phyloP scores from a whole-genome alignment of 441 rosid genomes.

The Erodium texanum region DNA sequence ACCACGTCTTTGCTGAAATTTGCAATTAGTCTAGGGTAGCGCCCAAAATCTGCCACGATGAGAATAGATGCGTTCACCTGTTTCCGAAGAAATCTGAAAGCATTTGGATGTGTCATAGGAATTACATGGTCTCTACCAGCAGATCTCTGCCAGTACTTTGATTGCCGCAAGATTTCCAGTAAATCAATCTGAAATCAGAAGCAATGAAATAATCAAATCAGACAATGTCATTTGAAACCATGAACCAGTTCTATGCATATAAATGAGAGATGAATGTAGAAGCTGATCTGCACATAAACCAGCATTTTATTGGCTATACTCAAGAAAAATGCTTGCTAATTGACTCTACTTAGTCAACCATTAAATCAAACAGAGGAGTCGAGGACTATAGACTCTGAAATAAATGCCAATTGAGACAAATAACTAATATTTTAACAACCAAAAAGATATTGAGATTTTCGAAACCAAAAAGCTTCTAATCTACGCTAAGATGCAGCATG shows the following conservation, averaged over 20 bases:
- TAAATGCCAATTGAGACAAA: neutral
- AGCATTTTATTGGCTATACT: too few relatives aligned
- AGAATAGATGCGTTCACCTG: conserved; percentile 79
- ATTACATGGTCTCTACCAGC: conserved; percentile 89
- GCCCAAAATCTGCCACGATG: conserved; percentile 82
- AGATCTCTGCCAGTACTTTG: conserved; percentile 84
- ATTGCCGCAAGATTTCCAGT: conserved; percentile 47
- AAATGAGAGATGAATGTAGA: too few relatives aligned
- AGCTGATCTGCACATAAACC: too few relatives aligned
- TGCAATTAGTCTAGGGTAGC: conserved; percentile 58
- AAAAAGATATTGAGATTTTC: neutral
- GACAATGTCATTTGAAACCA: neutral
- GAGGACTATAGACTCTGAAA: too few relatives aligned
- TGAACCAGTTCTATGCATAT: too few relatives aligned
- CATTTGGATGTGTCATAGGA: conserved; percentile 98
- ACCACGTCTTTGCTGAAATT: conserved; percentile 79
- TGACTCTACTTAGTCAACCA: too few relatives aligned
- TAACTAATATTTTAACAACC: neutral
- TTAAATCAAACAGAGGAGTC: too few relatives aligned
- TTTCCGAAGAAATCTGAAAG: conserved; percentile 79
- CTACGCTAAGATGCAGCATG: neutral
- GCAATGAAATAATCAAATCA: conserved; percentile 6
- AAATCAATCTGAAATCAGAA: conserved; percentile 57
- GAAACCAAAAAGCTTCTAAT: neutral
- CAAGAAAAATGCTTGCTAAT: too few relatives aligned